Percentiles rank a stretch among this genome's conserved stretches.
Evolutionary conservation across 805 yeast species (phyloP).

Genomic region (Pichia rugopelliculosa): DNA sequence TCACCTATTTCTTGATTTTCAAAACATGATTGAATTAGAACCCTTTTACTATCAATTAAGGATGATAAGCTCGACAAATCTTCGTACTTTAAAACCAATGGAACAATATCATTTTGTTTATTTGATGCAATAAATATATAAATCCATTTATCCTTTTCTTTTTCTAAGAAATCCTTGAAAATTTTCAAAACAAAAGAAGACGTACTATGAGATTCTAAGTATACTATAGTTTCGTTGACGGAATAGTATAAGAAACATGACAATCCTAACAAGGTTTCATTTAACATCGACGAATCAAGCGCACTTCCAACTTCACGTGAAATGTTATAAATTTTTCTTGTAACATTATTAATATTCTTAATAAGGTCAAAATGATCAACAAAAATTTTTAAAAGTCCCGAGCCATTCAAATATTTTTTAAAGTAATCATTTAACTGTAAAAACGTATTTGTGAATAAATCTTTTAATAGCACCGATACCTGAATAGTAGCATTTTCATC

Average conservation of each 20-base stretch:
- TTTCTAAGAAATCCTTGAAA: conserved; percentile 10
- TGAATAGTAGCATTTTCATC: conserved; percentile 4
- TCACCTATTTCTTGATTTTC: conserved; percentile 16
- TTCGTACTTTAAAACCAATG: conserved; percentile 54
- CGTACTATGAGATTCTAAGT: not conserved
- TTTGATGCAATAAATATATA: conserved; percentile 43
- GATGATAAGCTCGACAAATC: conserved; percentile 62
- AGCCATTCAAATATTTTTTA: conserved; percentile 1
- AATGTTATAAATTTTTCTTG: conserved; percentile 8
- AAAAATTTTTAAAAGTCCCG: conserved; percentile 13
- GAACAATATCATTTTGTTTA: conserved; percentile 46
- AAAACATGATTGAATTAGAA: conserved; percentile 21
- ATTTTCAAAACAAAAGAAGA: not conserved
- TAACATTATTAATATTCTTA: conserved; percentile 15
- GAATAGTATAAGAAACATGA: conserved; percentile 22
- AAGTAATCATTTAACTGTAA: conserved; percentile 7
- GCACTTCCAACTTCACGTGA: not conserved
- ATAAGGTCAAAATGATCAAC: conserved; percentile 13
- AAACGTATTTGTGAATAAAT: conserved; percentile 7
- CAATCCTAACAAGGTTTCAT: conserved; percentile 15
- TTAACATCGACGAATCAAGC: conserved; percentile 1
- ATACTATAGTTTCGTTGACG: conserved; percentile 13
- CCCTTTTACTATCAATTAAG: conserved; percentile 40
- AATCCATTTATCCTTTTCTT: conserved; percentile 46
- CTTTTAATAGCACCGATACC: conserved; percentile 6